phyloP scores from a whole-genome alignment of 257 asterid species.

The Linderniella brevidens region DNA sequence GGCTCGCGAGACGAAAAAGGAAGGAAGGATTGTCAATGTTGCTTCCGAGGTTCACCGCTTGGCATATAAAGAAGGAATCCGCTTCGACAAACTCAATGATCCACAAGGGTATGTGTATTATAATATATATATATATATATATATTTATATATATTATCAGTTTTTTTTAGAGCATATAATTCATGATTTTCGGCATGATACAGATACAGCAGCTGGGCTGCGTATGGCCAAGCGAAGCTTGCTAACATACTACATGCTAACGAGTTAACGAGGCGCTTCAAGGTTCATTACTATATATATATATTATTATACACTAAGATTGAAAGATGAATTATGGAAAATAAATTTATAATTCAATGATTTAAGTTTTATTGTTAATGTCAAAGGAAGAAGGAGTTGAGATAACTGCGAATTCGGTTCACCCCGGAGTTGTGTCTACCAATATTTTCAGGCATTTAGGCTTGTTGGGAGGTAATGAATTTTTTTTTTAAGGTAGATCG shows the following conservation, averaged over 20 bases:
- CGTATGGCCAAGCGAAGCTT: slow-evolving; percentile 86
- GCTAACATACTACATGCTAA: slow-evolving; percentile 60
- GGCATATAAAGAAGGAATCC: slow-evolving; percentile 49
- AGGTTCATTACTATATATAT: slow-evolving; percentile 32
- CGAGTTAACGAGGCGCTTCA: slow-evolving; percentile 47
- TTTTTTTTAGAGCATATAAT: not conserved
- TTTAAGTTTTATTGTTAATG: not conserved
- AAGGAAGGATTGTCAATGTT: slow-evolving; percentile 79
- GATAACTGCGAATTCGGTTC: slow-evolving; percentile 68
- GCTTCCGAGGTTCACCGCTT: slow-evolving; percentile 52
- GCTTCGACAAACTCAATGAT: slow-evolving; percentile 48
- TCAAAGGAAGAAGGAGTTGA: slow-evolving; percentile 66
- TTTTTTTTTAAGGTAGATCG: not conserved
- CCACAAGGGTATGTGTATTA: slow-evolving; percentile 23
- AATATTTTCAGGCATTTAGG: slow-evolving; percentile 55
- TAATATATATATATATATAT: not conserved
- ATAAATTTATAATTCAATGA: not conserved
- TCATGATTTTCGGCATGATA: slow-evolving; percentile 7
- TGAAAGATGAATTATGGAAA: not conserved
- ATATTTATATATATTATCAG: not conserved
- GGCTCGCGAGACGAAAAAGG: slow-evolving; percentile 35
- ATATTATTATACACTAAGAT: not conserved
- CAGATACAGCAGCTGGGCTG: slow-evolving; percentile 38
- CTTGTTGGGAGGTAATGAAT: not conserved
- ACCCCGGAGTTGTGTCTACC: slow-evolving; percentile 67